phyloP scores from a whole-genome alignment of 2,329 filamentous ascomycete genomes.

The Bisporella sp. region DNA sequence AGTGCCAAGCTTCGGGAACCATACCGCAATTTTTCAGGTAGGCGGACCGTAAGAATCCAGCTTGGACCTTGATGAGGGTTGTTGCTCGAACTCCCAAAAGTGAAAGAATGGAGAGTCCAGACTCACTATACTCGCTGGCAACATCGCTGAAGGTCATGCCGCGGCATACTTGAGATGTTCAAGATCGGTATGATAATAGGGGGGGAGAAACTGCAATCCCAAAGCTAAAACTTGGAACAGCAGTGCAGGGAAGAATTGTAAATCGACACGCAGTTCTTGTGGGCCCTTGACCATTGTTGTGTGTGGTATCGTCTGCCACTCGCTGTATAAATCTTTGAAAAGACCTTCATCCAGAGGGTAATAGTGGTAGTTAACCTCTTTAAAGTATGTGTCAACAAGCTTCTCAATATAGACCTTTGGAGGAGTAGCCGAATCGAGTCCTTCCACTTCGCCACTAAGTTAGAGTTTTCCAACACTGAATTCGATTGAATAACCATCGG shows the following conservation, averaged over 20 bases:
- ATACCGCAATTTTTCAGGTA: constrained; percentile 54
- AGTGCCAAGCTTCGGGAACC: constrained; percentile 44
- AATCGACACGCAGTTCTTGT: constrained; percentile 40
- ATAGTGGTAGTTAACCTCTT: constrained; percentile 53
- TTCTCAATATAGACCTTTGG: constrained; percentile 46
- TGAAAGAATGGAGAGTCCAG: constrained; percentile 44
- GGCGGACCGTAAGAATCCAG: constrained; percentile 47
- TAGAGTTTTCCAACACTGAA: too few species aligned
- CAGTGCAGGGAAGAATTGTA: constrained; percentile 51
- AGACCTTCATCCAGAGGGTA: constrained; percentile 45
- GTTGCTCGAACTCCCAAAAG: constrained; percentile 51
- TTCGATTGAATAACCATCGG: too few species aligned
- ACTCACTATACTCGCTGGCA: constrained; percentile 53
- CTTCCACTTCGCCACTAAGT: constrained; percentile 45
- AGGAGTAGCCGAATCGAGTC: constrained; percentile 48
- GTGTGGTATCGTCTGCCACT: constrained; percentile 50
- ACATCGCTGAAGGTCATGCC: constrained; percentile 54
- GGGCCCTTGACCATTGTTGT: constrained; percentile 42
- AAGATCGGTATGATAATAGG: constrained; percentile 40
- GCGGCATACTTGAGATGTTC: constrained; percentile 51
- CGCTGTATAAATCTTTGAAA: constrained; percentile 42
- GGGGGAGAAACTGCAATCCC: constrained; percentile 44
- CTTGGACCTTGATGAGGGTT: constrained; percentile 48
- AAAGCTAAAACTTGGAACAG: constrained; percentile 52
- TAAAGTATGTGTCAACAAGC: constrained; percentile 47